phyloP scores from a whole-genome alignment of 1,284 basidiomycete genomes.

The Ganoderma boninense region DNA sequence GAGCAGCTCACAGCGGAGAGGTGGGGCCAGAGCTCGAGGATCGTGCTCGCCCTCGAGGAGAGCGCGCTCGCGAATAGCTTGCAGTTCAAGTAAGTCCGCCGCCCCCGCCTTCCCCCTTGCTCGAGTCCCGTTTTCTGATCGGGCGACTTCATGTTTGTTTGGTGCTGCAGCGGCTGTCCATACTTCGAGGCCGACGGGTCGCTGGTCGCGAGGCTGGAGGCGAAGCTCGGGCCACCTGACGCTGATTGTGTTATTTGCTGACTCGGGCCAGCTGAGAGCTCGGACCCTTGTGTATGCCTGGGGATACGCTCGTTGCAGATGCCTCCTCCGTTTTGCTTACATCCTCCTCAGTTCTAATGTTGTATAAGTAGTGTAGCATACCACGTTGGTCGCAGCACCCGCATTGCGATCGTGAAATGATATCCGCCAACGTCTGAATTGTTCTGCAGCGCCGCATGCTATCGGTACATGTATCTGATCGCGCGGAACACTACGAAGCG shows the following conservation, averaged over 20 bases:
- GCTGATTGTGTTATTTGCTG: slow-evolving; percentile 67
- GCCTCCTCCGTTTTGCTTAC: background rate
- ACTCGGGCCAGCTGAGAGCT: too few relatives aligned
- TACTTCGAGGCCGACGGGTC: slow-evolving; percentile 64
- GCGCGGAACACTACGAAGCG: background rate
- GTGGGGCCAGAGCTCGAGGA: slow-evolving; percentile 30
- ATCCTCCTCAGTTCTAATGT: background rate
- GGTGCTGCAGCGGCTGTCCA: slow-evolving; percentile 54
- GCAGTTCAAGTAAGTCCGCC: slow-evolving; percentile 61
- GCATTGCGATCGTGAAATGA: too few relatives aligned
- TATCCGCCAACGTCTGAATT: background rate
- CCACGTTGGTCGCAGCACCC: too few relatives aligned
- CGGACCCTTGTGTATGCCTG: background rate
- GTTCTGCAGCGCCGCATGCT: background rate
- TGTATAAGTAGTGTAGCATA: background rate
- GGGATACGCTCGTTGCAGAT: background rate
- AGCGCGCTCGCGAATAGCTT: slow-evolving; percentile 54
- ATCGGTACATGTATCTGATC: background rate
- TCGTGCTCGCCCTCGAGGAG: slow-evolving; percentile 56
- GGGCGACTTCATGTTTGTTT: background rate
- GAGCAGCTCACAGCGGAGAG: slow-evolving; percentile 33
- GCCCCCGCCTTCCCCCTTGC: background rate
- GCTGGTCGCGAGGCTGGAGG: slow-evolving; percentile 62
- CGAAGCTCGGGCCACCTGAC: slow-evolving; percentile 54
- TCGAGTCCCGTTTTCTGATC: background rate